A percentile compares a stretch with the other conserved stretches of the same genome.
These are phyloP conservation scores for Lachnellula subtilissima DNA, from an alignment of 2,329 filamentous ascomycete species.

Conservation along the genomic window DNA sequence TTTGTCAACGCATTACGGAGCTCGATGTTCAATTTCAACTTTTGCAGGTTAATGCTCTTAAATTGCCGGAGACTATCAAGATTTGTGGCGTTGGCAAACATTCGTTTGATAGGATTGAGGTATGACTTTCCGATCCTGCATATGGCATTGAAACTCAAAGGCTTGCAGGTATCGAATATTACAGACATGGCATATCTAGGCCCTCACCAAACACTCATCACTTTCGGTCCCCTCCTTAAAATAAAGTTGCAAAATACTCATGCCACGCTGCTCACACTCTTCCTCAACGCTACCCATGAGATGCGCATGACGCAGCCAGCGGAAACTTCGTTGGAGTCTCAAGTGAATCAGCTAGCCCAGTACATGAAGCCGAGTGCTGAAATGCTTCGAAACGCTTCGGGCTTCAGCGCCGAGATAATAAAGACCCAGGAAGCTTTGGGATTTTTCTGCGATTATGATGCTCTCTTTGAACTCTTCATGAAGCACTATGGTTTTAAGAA, in stretches of 20 bases:
- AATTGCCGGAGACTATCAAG: constrained; percentile 15
- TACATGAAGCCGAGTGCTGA: too few relatives aligned
- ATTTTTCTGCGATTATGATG: too few relatives aligned
- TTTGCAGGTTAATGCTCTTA: constrained; percentile 21
- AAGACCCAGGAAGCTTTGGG: too few relatives aligned
- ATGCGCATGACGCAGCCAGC: too few relatives aligned
- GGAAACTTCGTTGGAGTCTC: too few relatives aligned
- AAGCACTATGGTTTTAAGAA: too few relatives aligned
- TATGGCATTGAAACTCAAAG: neutral
- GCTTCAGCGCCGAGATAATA: too few relatives aligned
- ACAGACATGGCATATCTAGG: constrained; percentile 33
- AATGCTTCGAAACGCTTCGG: too few relatives aligned
- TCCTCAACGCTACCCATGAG: constrained; percentile 32
- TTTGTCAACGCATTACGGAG: constrained; percentile 25
- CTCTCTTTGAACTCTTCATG: too few relatives aligned
- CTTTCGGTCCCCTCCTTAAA: constrained; percentile 34
- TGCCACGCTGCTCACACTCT: constrained; percentile 39
- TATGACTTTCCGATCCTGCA: constrained; percentile 14
- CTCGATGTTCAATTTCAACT: constrained; percentile 27
- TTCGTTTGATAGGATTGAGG: constrained; percentile 37
- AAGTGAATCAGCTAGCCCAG: too few relatives aligned
- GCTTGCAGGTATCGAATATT: constrained; percentile 36
- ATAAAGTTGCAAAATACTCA: constrained; percentile 31
- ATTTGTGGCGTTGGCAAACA: constrained; percentile 7
- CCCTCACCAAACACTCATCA: constrained; percentile 17